Evolutionary conservation across 176 grass and related monocot species (phyloP).

Genomic region (Bothriochloa decipiens): DNA sequence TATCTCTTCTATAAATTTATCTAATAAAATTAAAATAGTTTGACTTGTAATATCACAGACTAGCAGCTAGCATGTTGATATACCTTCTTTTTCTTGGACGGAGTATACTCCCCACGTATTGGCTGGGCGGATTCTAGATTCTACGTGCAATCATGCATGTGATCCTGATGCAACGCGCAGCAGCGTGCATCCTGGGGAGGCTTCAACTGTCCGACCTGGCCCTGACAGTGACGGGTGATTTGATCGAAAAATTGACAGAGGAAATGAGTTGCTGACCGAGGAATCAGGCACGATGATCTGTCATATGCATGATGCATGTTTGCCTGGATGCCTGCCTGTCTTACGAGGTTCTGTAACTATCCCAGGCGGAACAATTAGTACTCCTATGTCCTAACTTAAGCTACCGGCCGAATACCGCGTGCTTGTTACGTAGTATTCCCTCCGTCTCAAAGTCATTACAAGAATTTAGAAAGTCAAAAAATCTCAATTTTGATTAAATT

Average conservation of each 20-base stretch:
- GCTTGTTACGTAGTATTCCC: too few species aligned
- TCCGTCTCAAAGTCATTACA: too few species aligned
- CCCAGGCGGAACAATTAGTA: too few species aligned
- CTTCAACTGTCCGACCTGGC: background rate
- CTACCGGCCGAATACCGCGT: too few species aligned
- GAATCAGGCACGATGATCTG: background rate
- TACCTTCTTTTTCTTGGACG: background rate
- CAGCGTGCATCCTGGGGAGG: conserved; percentile 37
- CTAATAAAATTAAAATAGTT: background rate
- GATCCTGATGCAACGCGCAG: conserved; percentile 17
- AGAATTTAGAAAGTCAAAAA: too few species aligned
- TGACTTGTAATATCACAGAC: background rate
- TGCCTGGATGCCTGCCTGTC: too few species aligned
- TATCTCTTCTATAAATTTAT: background rate
- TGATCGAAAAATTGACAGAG: background rate
- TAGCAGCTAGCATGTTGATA: background rate
- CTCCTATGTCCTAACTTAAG: too few species aligned
- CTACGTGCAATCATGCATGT: conserved; percentile 45
- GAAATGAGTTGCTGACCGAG: background rate
- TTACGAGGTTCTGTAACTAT: too few species aligned
- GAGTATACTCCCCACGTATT: background rate
- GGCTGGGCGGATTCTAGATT: background rate
- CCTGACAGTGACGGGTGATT: background rate
- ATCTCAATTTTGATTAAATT: too few species aligned
- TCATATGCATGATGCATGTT: background rate